A percentile compares a stretch with the other conserved stretches of the same genome.
phyloP scores from a whole-genome alignment of 495 filamentous ascomycete genomes.

The Penicillium pancosmium region DNA sequence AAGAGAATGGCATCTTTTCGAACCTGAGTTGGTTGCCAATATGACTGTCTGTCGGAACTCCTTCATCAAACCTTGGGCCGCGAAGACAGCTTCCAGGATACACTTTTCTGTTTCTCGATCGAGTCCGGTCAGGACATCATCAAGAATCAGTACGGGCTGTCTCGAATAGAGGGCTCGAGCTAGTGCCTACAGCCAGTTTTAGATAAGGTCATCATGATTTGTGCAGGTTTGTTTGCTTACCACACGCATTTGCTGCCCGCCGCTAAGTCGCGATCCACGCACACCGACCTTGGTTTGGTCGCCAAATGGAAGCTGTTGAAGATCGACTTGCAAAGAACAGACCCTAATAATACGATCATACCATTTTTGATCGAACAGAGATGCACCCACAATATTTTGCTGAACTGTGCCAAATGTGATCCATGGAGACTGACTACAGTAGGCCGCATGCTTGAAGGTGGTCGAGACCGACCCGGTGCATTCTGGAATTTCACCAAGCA shows the following conservation, averaged over 20 bases:
- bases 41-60: conserved; percentile 29
- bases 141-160: conserved; percentile 52
- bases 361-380: conserved; percentile 58
- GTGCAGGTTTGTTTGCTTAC: conserved; percentile 11
- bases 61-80: conserved; percentile 26
- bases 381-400: conserved; percentile 74
- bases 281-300: conserved; percentile 67
- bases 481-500: conserved; percentile 54
- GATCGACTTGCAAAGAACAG: conserved; percentile 61
- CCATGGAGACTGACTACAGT: conserved; percentile 78
- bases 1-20: neutral
- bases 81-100: conserved; percentile 30
- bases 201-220: neutral
- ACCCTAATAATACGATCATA: conserved; percentile 58
- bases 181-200: conserved; percentile 30
- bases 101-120: conserved; percentile 49
- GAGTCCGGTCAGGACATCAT: conserved; percentile 56
- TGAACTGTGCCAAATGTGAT: conserved; percentile 78
- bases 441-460: conserved; percentile 55
- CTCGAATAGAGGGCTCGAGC: conserved; percentile 59
- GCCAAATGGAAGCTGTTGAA: conserved; percentile 58
- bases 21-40: conserved; percentile 36
- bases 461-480: conserved; percentile 20
- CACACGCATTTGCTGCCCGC: conserved; percentile 67
- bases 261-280: conserved; percentile 64